These are phyloP conservation scores for Leucoagaricus sp. DNA, from an alignment of 1,284 basidiomycete genomes.

Conservation along the genomic window DNA sequence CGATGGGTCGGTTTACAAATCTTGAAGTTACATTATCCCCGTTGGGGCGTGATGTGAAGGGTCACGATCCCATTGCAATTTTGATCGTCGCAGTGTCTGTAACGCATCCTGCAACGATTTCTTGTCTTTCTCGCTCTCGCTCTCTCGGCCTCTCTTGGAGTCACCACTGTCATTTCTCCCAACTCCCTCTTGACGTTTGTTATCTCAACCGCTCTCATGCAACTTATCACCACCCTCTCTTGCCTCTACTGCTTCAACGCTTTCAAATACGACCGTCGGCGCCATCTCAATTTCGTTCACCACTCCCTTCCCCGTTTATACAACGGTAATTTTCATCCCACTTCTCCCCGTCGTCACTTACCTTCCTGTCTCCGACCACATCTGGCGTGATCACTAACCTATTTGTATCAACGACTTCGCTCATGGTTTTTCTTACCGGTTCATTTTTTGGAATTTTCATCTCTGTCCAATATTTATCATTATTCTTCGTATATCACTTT, in stretches of 20 bases:
- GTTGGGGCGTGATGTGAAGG: background rate
- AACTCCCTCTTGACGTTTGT: background rate
- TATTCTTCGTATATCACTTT: slow-evolving; percentile 1
- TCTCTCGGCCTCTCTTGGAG: background rate
- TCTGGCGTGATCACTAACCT: background rate
- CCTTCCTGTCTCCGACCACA: background rate
- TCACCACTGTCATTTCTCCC: background rate
- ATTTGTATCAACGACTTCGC: background rate
- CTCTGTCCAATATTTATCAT: background rate
- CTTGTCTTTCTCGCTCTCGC: background rate
- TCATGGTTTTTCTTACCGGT: background rate
- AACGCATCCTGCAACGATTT: background rate
- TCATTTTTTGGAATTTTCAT: background rate
- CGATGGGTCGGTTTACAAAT: slow-evolving; percentile 1
- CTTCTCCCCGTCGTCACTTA: no score
- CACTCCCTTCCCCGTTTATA: no score
- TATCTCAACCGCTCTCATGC: background rate
- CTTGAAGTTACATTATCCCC: slow-evolving; percentile 7
- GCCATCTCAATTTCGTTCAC: background rate
- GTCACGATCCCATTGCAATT: background rate
- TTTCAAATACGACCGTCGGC: background rate
- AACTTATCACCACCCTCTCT: background rate
- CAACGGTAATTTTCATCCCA: no score
- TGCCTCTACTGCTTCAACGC: background rate
- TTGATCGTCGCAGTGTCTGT: background rate